phyloP scores from a whole-genome alignment of 1,284 basidiomycete genomes.

The Mixia osmundae region DNA sequence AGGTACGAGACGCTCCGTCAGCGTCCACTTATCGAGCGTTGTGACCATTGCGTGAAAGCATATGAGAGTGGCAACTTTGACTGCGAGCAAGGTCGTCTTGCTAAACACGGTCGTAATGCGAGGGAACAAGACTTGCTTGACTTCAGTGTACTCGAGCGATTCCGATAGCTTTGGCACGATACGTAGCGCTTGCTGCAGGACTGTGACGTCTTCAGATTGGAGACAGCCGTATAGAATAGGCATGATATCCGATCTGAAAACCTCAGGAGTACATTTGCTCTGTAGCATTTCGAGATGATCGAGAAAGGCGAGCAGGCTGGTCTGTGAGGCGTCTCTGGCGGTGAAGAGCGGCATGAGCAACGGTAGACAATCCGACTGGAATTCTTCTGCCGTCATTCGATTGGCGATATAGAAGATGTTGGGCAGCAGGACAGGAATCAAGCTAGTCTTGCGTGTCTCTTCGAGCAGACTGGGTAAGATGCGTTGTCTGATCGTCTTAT shows the following conservation, averaged over 20 bases:
- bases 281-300: slow-evolving; percentile 75
- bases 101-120: slow-evolving; percentile 38
- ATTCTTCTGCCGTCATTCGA: slow-evolving; percentile 46
- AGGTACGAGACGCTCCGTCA: slow-evolving; percentile 88
- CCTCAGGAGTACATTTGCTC: slow-evolving; percentile 60
- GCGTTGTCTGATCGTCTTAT: slow-evolving; percentile 64
- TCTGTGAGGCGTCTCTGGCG: slow-evolving; percentile 87
- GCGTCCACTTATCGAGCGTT: slow-evolving; percentile 74
- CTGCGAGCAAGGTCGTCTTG: slow-evolving; percentile 17
- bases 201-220: slow-evolving; percentile 67
- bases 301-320: slow-evolving; percentile 58
- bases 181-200: slow-evolving; percentile 77
- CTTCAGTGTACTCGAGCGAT: slow-evolving; percentile 38
- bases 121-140: slow-evolving; percentile 52
- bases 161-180: slow-evolving; percentile 71
- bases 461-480: slow-evolving; percentile 84
- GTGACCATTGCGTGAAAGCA: slow-evolving; percentile 41
- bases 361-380: slow-evolving; percentile 56
- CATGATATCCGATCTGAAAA: slow-evolving; percentile 85
- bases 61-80: slow-evolving; percentile 13
- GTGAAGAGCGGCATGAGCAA: slow-evolving; percentile 73
- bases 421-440: slow-evolving; percentile 87
- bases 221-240: slow-evolving; percentile 86
- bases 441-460: slow-evolving; percentile 52
- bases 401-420: slow-evolving; percentile 85